A percentile compares a stretch with the other conserved stretches of the same genome.
Evolutionary conservation across 2,329 filamentous ascomycete genomes (phyloP).

Genomic region (Colletotrichum gigasporum): DNA sequence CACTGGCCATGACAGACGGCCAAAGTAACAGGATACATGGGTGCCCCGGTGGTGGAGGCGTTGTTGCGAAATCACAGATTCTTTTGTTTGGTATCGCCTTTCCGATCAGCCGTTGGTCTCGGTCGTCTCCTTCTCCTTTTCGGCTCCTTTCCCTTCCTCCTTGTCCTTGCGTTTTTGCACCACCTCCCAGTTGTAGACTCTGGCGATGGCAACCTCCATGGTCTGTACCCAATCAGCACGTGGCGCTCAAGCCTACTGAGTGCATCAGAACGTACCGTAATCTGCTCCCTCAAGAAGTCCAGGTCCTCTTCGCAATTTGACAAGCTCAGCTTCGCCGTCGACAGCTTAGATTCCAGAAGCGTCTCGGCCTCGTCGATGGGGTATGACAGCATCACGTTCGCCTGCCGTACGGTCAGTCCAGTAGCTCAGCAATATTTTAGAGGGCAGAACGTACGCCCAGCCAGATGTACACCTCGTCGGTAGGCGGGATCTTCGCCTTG

Average conservation of each 20-base stretch:
- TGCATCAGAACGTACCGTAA: conserved; percentile 73
- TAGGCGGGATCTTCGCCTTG: conserved; percentile 82
- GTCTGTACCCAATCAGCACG: conserved; percentile 65
- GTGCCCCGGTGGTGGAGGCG: too few species aligned
- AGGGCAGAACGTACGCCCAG: conserved; percentile 72
- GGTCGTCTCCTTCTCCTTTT: conserved; percentile 50
- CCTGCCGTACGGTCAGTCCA: conserved; percentile 57
- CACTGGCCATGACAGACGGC: too few species aligned
- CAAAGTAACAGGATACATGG: too few species aligned
- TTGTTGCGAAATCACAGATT: conserved; percentile 2
- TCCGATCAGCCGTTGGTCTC: conserved; percentile 41
- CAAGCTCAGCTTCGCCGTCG: conserved; percentile 81
- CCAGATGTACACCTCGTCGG: conserved; percentile 96
- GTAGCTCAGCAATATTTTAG: not conserved
- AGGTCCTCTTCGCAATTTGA: conserved; percentile 95
- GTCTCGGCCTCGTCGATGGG: conserved; percentile 86
- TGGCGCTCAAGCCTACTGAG: not conserved
- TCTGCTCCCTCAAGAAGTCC: conserved; percentile 95
- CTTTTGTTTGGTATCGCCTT: conserved; percentile 28
- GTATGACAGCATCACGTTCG: conserved; percentile 98
- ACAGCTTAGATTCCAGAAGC: conserved; percentile 80
- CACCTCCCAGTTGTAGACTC: conserved; percentile 99
- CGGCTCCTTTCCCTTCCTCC: conserved; percentile 63
- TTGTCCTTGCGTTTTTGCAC: conserved; percentile 95
- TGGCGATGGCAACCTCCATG: conserved; percentile 93